These are phyloP conservation scores for Sphagnum tenellum DNA, from an alignment of 225 moss, liverwort and hornwort species.

Conservation along the genomic window DNA sequence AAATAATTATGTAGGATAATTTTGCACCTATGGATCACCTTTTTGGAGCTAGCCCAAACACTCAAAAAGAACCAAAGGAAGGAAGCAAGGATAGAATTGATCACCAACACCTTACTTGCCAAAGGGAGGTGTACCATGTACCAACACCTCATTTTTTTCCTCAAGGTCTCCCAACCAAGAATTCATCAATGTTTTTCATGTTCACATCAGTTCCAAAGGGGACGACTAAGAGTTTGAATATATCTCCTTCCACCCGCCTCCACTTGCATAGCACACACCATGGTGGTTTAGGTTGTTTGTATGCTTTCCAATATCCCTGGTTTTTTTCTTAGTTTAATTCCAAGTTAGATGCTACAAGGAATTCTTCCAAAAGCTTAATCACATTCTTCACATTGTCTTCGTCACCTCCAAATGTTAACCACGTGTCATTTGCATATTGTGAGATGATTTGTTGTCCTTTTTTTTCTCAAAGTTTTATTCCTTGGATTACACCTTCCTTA, in stretches of 20 bases:
- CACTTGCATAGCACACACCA: background rate
- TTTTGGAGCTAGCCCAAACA: background rate
- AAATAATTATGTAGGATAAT: background rate
- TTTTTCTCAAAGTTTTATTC: background rate
- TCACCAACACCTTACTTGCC: background rate
- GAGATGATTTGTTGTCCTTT: background rate
- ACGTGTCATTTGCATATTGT: background rate
- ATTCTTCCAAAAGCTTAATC: background rate
- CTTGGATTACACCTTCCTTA: background rate
- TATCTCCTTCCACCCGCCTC: background rate
- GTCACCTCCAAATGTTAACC: background rate
- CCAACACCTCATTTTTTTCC: background rate
- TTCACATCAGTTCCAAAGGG: background rate
- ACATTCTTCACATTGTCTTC: background rate
- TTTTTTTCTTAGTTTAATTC: slow-evolving; percentile 1
- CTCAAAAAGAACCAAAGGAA: background rate
- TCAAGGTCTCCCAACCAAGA: background rate
- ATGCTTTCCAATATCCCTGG: background rate
- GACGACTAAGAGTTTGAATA: background rate
- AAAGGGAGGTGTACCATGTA: background rate
- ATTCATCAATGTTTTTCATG: background rate
- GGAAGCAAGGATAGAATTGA: background rate
- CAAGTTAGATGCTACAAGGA: background rate
- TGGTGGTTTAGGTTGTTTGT: background rate
- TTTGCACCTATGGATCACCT: background rate